Evolutionary conservation across 1,139 yeast genomes (phyloP).

Genomic region (Taiozyma sp.): DNA sequence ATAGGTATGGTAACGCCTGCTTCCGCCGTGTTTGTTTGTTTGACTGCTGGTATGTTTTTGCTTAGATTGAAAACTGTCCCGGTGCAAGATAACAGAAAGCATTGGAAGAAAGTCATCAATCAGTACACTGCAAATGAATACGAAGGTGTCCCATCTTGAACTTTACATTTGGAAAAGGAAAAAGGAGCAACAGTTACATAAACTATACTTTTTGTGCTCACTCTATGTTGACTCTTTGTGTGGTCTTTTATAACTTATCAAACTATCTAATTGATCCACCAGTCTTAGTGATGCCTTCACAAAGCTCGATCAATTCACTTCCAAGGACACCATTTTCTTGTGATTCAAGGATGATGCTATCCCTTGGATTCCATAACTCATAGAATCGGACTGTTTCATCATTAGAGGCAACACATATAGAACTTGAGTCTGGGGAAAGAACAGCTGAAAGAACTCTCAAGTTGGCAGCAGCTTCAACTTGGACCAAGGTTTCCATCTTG

Average conservation of each 20-base stretch:
- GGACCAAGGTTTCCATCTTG: slow-evolving; percentile 40
- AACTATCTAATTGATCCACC: slow-evolving; percentile 25
- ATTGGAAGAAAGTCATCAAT: slow-evolving; percentile 46
- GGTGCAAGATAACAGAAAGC: slow-evolving; percentile 46
- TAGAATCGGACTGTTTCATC: slow-evolving; percentile 75
- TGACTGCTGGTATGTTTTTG: slow-evolving; percentile 37
- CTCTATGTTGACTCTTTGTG: background rate
- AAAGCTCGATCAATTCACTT: slow-evolving; percentile 51
- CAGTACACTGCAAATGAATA: slow-evolving; percentile 43
- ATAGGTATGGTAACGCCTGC: slow-evolving; percentile 65
- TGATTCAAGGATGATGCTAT: slow-evolving; percentile 30
- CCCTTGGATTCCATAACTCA: slow-evolving; percentile 51
- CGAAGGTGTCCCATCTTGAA: slow-evolving; percentile 59
- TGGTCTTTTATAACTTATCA: background rate
- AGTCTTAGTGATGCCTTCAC: slow-evolving; percentile 43
- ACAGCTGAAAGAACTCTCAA: slow-evolving; percentile 62
- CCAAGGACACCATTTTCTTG: slow-evolving; percentile 44
- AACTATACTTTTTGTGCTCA: background rate
- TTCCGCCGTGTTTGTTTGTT: slow-evolving; percentile 46
- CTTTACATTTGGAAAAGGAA: background rate
- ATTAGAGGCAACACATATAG: slow-evolving; percentile 67
- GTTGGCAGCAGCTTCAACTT: slow-evolving; percentile 47
- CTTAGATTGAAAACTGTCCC: slow-evolving; percentile 39
- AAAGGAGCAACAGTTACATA: background rate
- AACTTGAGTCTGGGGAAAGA: slow-evolving; percentile 53